These are phyloP conservation scores for Aspergillus tubingensis DNA, from an alignment of 2,329 filamentous ascomycete genomes.

Conservation along the genomic window DNA sequence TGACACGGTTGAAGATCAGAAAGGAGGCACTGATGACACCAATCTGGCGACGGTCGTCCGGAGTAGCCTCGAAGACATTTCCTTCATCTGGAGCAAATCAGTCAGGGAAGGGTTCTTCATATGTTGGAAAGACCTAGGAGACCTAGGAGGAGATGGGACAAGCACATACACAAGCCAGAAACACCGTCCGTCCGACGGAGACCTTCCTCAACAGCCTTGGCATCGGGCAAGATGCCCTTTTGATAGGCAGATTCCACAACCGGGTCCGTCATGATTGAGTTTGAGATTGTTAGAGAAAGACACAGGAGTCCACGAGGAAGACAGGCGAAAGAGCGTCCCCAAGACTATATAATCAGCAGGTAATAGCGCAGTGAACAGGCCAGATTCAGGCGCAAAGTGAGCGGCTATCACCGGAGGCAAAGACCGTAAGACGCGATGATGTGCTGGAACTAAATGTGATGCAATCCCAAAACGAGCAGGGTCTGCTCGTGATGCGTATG, in stretches of 20 bases:
- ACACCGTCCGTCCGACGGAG: conserved; percentile 35
- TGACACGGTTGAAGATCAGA: conserved; percentile 52
- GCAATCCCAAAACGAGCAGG: conserved; percentile 33
- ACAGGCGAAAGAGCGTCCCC: not conserved
- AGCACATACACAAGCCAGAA: conserved; percentile 34
- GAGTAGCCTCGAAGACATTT: conserved; percentile 38
- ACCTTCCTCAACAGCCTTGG: conserved; percentile 26
- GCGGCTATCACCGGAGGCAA: conserved; percentile 18
- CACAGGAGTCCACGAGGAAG: too few species aligned
- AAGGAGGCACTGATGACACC: conserved; percentile 46
- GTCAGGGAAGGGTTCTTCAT: not conserved
- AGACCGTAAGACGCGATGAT: conserved; percentile 24
- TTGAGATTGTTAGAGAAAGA: too few species aligned
- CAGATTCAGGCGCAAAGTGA: not conserved
- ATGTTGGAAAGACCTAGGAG: too few species aligned
- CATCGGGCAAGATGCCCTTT: conserved; percentile 23
- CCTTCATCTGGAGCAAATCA: conserved; percentile 33
- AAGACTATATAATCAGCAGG: not conserved
- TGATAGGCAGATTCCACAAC: conserved; percentile 16
- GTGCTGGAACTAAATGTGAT: conserved; percentile 34
- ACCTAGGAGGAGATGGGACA: not conserved
- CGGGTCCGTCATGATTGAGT: conserved; percentile 17
- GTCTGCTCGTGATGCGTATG: conserved; percentile 5
- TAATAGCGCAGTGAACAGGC: not conserved
- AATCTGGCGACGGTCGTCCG: conserved; percentile 42